Evolutionary conservation across 306 rosid genomes (phyloP), one percentile per base, ranked within the genome.

Genomic region (Coriaria nepalensis): DNA sequence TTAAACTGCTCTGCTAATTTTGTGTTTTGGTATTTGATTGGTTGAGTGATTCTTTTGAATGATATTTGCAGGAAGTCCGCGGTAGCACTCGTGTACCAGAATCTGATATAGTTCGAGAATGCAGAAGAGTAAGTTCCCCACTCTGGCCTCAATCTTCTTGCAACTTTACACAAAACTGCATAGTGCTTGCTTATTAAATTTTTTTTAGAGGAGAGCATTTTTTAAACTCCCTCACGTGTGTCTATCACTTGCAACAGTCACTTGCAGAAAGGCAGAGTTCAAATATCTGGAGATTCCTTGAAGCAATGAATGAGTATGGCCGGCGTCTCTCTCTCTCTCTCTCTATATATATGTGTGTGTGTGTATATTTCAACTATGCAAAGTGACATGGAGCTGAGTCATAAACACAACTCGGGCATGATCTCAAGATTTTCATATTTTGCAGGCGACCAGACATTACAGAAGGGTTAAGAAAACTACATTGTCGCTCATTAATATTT

Each of bases 231-330:
- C 50, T 60, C 66, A 20, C 29, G 29, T 20, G 29, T 13, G n/a
- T 65, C 29, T 54, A 55, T 34, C 64, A 53, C 61, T 50, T 57
- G 44, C 29, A 33, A 67, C 78, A 85, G 98, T 85, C 90, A 0
- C 78, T 90, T 44, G 92, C 73, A 41, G 94, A 77, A 75, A 79
- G 75, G 78, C 85, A 75, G 65, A 75, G 98, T 64, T 67, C 73
- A 47, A 90, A 85, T 50, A 76, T 85, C 40, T 85, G 94, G 98
- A 69, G 92, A 65, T 79, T 85, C 62, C 95, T 90, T 37, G 94
- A 90, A 77, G 98, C 95, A 47, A 67, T 90, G 50, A 90, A 90
- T 61, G 79, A 83, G 98, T 85, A 82, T 53, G 49, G 43, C 41
- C 33, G 40, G 34, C 56, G 42, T 46, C 52, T 49, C 45, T 39